These are phyloP conservation scores for Penicillium angulare DNA, from an alignment of 495 filamentous ascomycete species.

Conservation along the genomic window DNA sequence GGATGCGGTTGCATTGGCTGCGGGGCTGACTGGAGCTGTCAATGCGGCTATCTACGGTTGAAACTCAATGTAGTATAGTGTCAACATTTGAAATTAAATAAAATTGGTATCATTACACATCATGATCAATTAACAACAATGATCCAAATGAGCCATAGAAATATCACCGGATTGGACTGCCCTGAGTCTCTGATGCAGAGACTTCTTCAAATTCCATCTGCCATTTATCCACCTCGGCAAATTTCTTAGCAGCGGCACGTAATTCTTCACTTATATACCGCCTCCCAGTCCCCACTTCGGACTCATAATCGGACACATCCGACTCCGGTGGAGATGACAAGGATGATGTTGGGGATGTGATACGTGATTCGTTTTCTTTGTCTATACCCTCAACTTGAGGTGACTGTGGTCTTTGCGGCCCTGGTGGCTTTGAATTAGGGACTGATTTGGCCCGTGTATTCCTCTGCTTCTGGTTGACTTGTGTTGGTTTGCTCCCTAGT, in stretches of 20 bases:
- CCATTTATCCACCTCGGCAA: slow-evolving; percentile 68
- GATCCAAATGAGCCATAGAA: background rate
- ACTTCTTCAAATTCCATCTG: slow-evolving; percentile 72
- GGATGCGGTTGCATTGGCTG: slow-evolving; percentile 1
- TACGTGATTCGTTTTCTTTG: slow-evolving; percentile 31
- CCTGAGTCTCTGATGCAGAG: slow-evolving; percentile 24
- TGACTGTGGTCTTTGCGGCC: slow-evolving; percentile 3
- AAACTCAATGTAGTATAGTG: background rate
- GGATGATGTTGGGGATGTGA: slow-evolving; percentile 39
- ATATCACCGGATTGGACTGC: background rate
- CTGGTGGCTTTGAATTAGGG: slow-evolving; percentile 3
- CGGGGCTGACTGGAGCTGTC: background rate
- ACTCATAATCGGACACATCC: slow-evolving; percentile 30
- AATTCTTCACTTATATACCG: slow-evolving; percentile 37
- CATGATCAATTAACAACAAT: background rate
- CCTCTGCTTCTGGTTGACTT: slow-evolving; percentile 10
- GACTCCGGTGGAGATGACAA: slow-evolving; percentile 41
- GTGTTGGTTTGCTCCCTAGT: slow-evolving; percentile 9
- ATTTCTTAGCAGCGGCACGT: slow-evolving; percentile 49
- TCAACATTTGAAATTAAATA: background rate
- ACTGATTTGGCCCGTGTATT: slow-evolving; percentile 6
- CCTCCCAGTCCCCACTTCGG: slow-evolving; percentile 10
- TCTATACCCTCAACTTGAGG: slow-evolving; percentile 11
- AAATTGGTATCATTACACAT: slow-evolving; percentile 3
- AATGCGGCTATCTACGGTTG: background rate